These are phyloP conservation scores for Westerdykella sp. DNA, from an alignment of 2,329 filamentous ascomycete genomes.

Conservation along the genomic window DNA sequence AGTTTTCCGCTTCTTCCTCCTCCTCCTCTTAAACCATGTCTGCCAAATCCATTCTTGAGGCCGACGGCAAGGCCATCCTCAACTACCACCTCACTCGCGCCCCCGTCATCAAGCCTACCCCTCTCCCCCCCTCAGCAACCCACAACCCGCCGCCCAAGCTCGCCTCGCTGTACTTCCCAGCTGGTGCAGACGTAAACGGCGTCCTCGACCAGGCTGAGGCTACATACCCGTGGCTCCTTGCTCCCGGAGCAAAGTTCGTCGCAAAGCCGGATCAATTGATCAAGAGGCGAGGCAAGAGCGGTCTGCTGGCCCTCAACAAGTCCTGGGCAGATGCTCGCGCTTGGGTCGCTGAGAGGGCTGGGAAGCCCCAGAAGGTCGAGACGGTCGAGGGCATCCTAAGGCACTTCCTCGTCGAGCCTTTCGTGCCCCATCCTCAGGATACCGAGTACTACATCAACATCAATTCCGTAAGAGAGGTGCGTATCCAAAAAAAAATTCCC, in stretches of 20 bases:
- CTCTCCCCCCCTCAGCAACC: conserved; percentile 73
- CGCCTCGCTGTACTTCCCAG: conserved; percentile 87
- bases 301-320: conserved; percentile 94
- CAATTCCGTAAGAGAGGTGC: conserved; percentile 98
- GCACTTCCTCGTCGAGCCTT: conserved; percentile 97
- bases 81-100: conserved; percentile 99
- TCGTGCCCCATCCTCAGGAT: conserved; percentile 89
- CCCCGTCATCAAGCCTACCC: conserved; percentile 94
- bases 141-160: conserved; percentile 92
- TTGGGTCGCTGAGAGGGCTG: conserved; percentile 88
- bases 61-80: conserved; percentile 99
- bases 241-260: conserved; percentile 81
- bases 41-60: conserved; percentile 96
- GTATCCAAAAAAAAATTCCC: conserved; percentile 36
- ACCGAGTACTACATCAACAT: conserved; percentile 99
- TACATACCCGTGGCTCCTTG: conserved; percentile 93
- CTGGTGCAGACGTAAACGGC: conserved; percentile 73
- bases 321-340: conserved; percentile 88
- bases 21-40: conserved; percentile 57
- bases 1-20: background rate
- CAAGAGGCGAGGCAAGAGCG: conserved; percentile 99
- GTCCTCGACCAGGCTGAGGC: conserved; percentile 93
- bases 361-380: conserved; percentile 91
- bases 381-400: conserved; percentile 79
- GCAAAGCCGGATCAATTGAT: conserved; percentile 99